Conservation (phyloP, 2,329 filamentous ascomycete genomes). For the Aspergillus alliaceus region DNA sequence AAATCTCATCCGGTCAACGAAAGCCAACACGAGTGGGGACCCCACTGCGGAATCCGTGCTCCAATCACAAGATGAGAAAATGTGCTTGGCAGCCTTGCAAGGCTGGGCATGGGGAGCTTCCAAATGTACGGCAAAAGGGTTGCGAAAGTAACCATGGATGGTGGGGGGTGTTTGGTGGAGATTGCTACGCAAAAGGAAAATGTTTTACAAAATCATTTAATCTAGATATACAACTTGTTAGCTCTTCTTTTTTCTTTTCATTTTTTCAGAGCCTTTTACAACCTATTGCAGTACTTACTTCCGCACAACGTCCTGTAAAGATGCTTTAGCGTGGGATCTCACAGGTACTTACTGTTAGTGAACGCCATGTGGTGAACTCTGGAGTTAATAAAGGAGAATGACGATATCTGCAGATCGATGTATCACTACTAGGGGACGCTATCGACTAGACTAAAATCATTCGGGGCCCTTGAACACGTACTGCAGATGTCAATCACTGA, state of each 20-base stretch:
- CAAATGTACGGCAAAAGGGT: too few species aligned
- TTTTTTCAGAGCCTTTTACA: too few species aligned
- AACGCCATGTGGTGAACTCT: neutral
- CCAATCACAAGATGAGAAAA: neutral
- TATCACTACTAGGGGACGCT: too few species aligned
- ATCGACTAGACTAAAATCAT: too few species aligned
- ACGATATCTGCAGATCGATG: neutral
- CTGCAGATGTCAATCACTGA: too few species aligned
- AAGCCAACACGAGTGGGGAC: neutral
- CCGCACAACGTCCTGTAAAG: neutral
- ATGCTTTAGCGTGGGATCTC: neutral
- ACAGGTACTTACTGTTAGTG: neutral
- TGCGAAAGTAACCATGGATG: too few species aligned
- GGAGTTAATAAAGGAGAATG: neutral
- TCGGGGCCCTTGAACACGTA: neutral
- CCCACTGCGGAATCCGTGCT: neutral
- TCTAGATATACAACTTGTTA: too few species aligned
- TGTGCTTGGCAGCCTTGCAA: slow-evolving; percentile 21
- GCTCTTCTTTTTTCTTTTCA: too few species aligned
- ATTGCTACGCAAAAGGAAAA: too few species aligned
- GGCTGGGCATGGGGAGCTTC: slow-evolving; percentile 15
- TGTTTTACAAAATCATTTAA: too few species aligned
- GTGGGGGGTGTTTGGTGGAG: too few species aligned
- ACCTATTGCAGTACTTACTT: neutral
- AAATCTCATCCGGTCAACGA: neutral